phyloP scores from a whole-genome alignment of 352 stramenopile genomes.

The Pythium scleroteichum region DNA sequence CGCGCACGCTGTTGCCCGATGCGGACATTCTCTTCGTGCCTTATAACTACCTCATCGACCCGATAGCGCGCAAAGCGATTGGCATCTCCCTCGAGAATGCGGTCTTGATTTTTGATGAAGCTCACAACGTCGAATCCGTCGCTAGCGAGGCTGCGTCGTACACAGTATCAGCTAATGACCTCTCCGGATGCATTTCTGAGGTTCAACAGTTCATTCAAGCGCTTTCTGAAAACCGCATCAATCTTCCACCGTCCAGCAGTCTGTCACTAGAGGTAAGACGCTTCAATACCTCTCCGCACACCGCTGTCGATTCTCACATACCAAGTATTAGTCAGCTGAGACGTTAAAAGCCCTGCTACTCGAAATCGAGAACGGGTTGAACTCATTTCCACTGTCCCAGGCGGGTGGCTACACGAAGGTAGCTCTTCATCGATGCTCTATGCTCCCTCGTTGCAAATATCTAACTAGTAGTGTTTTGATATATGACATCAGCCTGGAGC shows the following conservation, averaged over 20 bases:
- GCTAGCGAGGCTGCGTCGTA: slow-evolving; percentile 96
- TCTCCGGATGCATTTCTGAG: slow-evolving; percentile 94
- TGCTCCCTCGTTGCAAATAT: not conserved
- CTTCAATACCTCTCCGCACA: no score
- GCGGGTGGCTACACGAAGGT: slow-evolving; percentile 85
- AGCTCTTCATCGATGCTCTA: no score
- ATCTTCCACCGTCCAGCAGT: slow-evolving; percentile 46
- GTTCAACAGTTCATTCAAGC: slow-evolving; percentile 86
- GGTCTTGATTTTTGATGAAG: slow-evolving; percentile 99
- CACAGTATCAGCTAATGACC: slow-evolving; percentile 92
- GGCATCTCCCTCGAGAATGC: slow-evolving; percentile 96
- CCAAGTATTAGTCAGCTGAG: slow-evolving; percentile 54
- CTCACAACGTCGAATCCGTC: slow-evolving; percentile 97
- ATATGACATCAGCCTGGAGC: slow-evolving; percentile 58
- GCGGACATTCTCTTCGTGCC: slow-evolving; percentile 98
- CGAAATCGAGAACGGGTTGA: slow-evolving; percentile 85
- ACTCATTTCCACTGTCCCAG: slow-evolving; percentile 69
- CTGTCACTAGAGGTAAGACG: slow-evolving; percentile 68
- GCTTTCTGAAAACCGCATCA: slow-evolving; percentile 59
- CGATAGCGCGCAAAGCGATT: slow-evolving; percentile 85
- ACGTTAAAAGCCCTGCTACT: slow-evolving; percentile 80
- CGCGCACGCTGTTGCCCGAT: slow-evolving; percentile 86
- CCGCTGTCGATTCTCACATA: no score
- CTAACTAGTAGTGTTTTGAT: not conserved
- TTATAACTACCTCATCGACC: slow-evolving; percentile 99